Evolutionary conservation across 2,329 filamentous ascomycete species (phyloP).

Genomic region (Aplosporella prunicola): DNA sequence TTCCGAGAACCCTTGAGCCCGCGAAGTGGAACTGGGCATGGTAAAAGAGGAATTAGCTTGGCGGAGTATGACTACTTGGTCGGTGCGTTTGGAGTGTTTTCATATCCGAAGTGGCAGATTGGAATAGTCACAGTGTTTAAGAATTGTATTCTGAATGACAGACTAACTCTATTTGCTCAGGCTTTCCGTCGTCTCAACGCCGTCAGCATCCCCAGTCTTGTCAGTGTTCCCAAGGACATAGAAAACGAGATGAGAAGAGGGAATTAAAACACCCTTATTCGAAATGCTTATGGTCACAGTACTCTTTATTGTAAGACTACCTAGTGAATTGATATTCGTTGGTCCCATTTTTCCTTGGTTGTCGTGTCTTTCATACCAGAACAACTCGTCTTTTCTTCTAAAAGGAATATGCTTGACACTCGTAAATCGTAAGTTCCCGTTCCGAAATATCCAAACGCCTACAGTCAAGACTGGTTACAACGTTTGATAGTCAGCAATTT

Average conservation of each 20-base stretch:
- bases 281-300: not conserved
- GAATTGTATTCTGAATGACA: constrained; percentile 19
- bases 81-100: constrained; percentile 25
- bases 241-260: constrained; percentile 43
- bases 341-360: too few relatives aligned
- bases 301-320: not conserved
- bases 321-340: not conserved
- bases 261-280: constrained; percentile 31
- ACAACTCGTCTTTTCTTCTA: too few relatives aligned
- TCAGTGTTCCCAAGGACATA: constrained; percentile 44
- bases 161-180: constrained; percentile 24
- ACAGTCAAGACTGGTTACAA: too few relatives aligned
- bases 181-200: constrained; percentile 45
- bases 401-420: too few relatives aligned
- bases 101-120: not conserved
- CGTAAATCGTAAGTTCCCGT: too few relatives aligned
- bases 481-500: too few relatives aligned
- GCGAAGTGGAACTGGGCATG: constrained; percentile 31
- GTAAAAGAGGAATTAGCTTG: too few relatives aligned
- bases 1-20: too few relatives aligned
- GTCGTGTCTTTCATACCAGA: constrained; percentile 3
- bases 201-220: constrained; percentile 41
- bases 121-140: constrained; percentile 7
- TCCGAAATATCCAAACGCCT: too few relatives aligned
- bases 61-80: constrained; percentile 30